Conservation (phyloP, 148 eudicot species). For the Arbutus unedo region DNA sequence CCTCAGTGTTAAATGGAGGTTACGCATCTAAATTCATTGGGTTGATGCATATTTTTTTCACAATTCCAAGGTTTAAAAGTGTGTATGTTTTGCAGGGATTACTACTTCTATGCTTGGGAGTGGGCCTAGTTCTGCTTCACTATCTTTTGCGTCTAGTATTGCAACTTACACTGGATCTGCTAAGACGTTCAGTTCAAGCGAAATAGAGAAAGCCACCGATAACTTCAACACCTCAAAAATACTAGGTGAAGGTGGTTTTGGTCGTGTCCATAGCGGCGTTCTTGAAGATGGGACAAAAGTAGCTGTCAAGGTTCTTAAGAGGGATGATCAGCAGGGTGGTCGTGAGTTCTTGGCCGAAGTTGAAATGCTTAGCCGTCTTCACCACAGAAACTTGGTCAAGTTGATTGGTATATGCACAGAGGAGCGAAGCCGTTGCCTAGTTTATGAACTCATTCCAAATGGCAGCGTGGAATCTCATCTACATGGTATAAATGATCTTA, state of each 20-base stretch:
- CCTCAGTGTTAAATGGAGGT: not conserved
- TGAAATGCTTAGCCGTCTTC: conserved; percentile 94
- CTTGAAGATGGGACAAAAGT: conserved; percentile 73
- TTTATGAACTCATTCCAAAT: conserved; percentile 80
- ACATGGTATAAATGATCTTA: conserved; percentile 53
- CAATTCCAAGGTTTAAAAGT: not conserved
- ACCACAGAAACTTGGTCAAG: conserved; percentile 89
- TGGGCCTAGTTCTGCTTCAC: conserved; percentile 54
- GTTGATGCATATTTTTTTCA: not conserved
- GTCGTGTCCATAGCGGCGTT: conserved; percentile 71
- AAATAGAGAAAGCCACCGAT: conserved; percentile 76
- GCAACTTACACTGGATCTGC: conserved; percentile 72
- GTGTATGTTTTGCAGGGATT: conserved; percentile 37
- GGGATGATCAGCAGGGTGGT: conserved; percentile 88
- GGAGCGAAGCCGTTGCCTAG: conserved; percentile 66
- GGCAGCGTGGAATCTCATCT: conserved; percentile 96
- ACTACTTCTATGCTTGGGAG: conserved; percentile 54
- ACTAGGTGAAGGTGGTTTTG: conserved; percentile 95
- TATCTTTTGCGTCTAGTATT: conserved; percentile 61
- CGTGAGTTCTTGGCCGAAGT: conserved; percentile 94
- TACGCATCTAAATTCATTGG: not conserved
- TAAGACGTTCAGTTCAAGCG: conserved; percentile 60
- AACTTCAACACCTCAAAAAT: conserved; percentile 52
- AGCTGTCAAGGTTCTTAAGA: conserved; percentile 85
- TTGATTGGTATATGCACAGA: conserved; percentile 84